Evolutionary conservation across 1,139 yeast genomes (phyloP).

Genomic region (Hyphopichia buzzinii): DNA sequence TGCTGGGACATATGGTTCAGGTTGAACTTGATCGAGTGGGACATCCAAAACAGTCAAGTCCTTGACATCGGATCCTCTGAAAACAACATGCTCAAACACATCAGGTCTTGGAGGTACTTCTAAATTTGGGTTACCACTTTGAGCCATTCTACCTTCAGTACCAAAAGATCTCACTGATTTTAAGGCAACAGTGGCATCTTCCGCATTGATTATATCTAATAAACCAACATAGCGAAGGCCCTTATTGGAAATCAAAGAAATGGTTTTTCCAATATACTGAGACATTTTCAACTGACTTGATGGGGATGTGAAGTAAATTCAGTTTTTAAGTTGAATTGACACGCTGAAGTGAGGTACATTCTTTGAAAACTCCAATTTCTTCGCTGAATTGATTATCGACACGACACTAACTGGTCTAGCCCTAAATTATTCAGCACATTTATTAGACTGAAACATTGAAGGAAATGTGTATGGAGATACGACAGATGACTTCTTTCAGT

Average conservation of each 20-base stretch:
- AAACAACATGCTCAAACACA: constrained; percentile 76
- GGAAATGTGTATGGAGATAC: too few relatives aligned
- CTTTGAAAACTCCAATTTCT: too few relatives aligned
- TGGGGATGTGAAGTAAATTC: too few relatives aligned
- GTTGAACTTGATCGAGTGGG: constrained; percentile 52
- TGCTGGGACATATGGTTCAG: constrained; percentile 21
- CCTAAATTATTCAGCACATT: too few relatives aligned
- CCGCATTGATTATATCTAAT: constrained; percentile 84
- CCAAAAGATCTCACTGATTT: constrained; percentile 83
- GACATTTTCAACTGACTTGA: constrained; percentile 48
- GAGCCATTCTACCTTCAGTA: constrained; percentile 81
- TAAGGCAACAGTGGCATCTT: constrained; percentile 86
- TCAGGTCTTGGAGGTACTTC: constrained; percentile 77
- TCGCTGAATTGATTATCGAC: too few relatives aligned
- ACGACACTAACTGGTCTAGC: constrained; percentile 7
- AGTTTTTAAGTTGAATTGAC: too few relatives aligned
- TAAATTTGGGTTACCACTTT: constrained; percentile 55
- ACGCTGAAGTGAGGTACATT: too few relatives aligned
- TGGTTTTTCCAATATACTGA: constrained; percentile 88
- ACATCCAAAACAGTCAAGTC: constrained; percentile 81
- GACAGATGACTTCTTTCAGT: too few relatives aligned
- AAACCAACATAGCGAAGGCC: constrained; percentile 89
- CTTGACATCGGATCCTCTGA: constrained; percentile 91
- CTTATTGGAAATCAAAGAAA: constrained; percentile 82
- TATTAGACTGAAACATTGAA: too few relatives aligned